A percentile compares a stretch with the other conserved stretches of the same genome.
Conservation (phyloP, 2,329 filamentous ascomycete genomes). For the Sordariomycetes sp. region DNA sequence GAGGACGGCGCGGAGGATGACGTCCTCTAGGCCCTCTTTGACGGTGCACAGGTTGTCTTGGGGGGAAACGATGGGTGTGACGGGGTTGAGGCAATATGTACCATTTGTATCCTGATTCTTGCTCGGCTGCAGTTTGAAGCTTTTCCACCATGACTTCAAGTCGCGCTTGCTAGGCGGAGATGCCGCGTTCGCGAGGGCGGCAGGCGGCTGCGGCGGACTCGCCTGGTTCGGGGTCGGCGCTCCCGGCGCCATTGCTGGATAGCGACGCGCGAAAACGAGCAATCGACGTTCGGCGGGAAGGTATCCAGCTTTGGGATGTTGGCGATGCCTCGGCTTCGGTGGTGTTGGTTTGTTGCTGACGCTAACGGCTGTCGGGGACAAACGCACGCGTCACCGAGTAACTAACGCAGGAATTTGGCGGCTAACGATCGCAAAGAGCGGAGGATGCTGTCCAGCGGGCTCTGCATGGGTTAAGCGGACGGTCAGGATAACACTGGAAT, state of each 20-base stretch:
- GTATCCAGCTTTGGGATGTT: background rate
- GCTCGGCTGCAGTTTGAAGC: constrained; percentile 63
- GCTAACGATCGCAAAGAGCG: constrained; percentile 1
- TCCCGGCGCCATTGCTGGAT: constrained; percentile 19
- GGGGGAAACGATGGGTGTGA: background rate
- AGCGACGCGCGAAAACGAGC: background rate
- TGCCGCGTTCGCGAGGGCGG: constrained; percentile 26
- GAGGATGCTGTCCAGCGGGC: background rate
- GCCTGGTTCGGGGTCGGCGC: constrained; percentile 17
- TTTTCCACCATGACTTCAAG: constrained; percentile 93
- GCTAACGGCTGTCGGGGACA: background rate
- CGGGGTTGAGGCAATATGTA: constrained; percentile 24
- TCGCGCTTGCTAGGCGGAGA: constrained; percentile 78
- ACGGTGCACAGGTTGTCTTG: background rate
- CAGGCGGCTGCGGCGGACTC: constrained; percentile 14
- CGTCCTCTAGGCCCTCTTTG: background rate
- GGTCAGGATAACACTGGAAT: background rate
- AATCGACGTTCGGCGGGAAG: background rate
- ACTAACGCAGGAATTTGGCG: background rate
- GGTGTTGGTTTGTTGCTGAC: background rate
- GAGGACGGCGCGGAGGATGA: constrained; percentile 6
- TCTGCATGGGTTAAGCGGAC: constrained; percentile 1
- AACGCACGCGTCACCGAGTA: background rate
- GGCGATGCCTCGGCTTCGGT: background rate
- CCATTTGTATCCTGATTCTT: constrained; percentile 38